phyloP scores from a whole-genome alignment of 495 filamentous ascomycete species.

The Xylaria palmicola region DNA sequence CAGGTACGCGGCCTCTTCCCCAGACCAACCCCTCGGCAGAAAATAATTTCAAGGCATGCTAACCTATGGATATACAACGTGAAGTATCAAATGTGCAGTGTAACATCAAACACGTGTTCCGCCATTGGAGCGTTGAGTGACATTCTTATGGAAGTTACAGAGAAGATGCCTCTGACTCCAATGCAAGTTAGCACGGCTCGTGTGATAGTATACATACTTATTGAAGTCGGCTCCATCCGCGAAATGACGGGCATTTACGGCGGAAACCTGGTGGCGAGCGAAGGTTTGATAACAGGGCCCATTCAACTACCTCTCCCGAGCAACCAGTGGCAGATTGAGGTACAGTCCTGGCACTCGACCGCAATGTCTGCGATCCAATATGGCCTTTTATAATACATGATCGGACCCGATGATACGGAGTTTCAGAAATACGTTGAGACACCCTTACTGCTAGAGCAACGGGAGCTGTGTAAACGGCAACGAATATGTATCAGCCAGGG shows the following conservation, averaged over 20 bases:
- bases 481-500: background rate
- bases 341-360: constrained; percentile 8
- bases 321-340: constrained; percentile 14
- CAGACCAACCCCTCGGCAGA: background rate
- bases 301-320: constrained; percentile 1
- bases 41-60: too few species aligned
- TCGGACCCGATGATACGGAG: background rate
- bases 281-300: background rate
- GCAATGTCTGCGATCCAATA: constrained; percentile 4
- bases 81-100: background rate
- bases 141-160: background rate
- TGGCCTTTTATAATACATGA: background rate
- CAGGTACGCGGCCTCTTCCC: background rate
- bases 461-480: background rate
- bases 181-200: background rate
- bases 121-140: background rate
- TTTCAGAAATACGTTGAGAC: background rate
- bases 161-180: background rate
- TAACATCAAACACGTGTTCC: background rate
- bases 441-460: background rate
- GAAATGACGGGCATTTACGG: background rate
- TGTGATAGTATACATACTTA: background rate
- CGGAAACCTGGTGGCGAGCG: background rate
- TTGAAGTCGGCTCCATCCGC: background rate
- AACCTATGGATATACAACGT: background rate